Conservation (phyloP, 2,329 filamentous ascomycete genomes). For the Alternaria novae-zelandiae region DNA sequence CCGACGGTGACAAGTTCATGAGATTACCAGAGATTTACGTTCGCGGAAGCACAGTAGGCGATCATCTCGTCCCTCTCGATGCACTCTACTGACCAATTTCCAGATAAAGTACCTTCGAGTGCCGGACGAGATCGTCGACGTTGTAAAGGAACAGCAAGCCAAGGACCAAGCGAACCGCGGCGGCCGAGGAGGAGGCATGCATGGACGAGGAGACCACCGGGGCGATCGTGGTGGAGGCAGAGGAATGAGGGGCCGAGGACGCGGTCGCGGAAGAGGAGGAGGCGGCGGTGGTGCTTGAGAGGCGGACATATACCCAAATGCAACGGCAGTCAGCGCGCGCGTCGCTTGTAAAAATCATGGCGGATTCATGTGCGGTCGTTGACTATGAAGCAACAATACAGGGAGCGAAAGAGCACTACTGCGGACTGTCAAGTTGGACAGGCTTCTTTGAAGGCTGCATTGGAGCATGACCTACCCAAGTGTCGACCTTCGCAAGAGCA, state of each 20-base stretch:
- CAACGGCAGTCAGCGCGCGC: neutral
- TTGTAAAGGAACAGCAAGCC: slow-evolving; percentile 91
- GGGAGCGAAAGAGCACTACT: neutral
- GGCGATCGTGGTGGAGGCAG: slow-evolving; percentile 57
- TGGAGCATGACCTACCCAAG: slow-evolving; percentile 1
- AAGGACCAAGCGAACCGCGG: slow-evolving; percentile 66
- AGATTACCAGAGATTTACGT: slow-evolving; percentile 93
- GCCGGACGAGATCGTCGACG: slow-evolving; percentile 93
- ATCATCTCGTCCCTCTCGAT: neutral
- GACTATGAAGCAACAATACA: neutral
- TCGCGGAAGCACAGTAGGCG: slow-evolving; percentile 90
- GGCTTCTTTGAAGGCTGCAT: neutral
- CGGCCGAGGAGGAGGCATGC: slow-evolving; percentile 70
- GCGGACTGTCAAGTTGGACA: neutral
- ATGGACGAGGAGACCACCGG: slow-evolving; percentile 61
- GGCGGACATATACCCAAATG: neutral
- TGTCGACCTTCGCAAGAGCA: slow-evolving; percentile 3
- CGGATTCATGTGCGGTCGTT: neutral
- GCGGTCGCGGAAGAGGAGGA: slow-evolving; percentile 61
- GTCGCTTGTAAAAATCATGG: slow-evolving; percentile 1
- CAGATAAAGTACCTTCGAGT: slow-evolving; percentile 98
- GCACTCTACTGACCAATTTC: neutral
- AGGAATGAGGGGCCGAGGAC: slow-evolving; percentile 61
- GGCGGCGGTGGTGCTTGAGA: slow-evolving; percentile 48
- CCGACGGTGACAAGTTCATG: slow-evolving; percentile 93